Evolutionary conservation across 2,329 filamentous ascomycete species (phyloP).

Genomic region (Apiospora koreana): DNA sequence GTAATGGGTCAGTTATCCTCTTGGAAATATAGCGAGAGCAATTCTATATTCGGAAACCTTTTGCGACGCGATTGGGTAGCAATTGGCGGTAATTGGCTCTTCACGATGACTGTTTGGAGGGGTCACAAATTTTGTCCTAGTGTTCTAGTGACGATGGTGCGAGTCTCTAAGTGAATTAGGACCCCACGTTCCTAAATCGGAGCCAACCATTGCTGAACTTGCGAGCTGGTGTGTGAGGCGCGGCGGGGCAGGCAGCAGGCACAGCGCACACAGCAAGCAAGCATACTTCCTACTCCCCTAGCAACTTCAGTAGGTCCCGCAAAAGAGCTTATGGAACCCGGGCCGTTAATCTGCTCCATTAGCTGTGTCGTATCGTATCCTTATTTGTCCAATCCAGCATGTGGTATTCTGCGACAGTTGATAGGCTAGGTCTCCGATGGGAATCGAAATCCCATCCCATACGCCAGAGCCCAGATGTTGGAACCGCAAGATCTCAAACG

Average conservation of each 20-base stretch:
- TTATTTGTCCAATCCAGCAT: not conserved
- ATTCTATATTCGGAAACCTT: not conserved
- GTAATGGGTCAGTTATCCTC: not conserved
- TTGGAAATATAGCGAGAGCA: not conserved
- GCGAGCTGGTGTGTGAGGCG: not conserved
- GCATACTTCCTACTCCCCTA: not conserved
- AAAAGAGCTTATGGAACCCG: not conserved
- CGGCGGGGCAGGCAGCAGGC: not conserved
- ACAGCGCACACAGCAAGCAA: not conserved
- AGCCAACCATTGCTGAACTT: constrained; percentile 20
- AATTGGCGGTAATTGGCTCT: not conserved
- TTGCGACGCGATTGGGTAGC: not conserved
- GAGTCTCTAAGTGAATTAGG: constrained; percentile 4
- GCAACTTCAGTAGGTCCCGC: not conserved
- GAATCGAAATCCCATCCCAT: not conserved
- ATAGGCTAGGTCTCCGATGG: not conserved
- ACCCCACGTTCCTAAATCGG: constrained; percentile 44
- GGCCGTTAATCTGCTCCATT: not conserved
- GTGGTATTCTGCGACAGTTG: not conserved
- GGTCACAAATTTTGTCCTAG: constrained; percentile 19
- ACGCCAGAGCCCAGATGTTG: not conserved
- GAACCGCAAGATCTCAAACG: not conserved
- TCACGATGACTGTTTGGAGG: constrained; percentile 7
- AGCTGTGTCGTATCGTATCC: not conserved
- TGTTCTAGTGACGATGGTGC: constrained; percentile 23